Base-by-base conservation (phyloP, 1,284 basidiomycete genomes). In the Fomitopsis pinicola region DNA sequence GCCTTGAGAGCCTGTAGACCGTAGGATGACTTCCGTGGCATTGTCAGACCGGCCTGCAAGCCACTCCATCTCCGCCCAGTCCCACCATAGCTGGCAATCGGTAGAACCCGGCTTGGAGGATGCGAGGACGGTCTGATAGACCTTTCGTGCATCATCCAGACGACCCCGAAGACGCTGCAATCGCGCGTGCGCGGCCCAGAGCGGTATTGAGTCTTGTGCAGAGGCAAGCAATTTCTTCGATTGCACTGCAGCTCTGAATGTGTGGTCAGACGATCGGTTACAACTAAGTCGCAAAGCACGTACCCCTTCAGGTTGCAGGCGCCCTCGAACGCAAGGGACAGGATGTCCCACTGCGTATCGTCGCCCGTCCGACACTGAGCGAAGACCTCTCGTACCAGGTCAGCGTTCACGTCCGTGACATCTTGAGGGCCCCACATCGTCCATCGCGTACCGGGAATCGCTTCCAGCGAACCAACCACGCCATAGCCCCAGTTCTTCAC, bases 11-110 rank as follows among this genome's bases (percentile, higher is more conserved):
- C 79, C 81, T 12, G 78, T 81, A 17, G 85, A 80, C n/a, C 76
- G 80, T 53, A 87, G 69, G 40, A 87, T 76, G 46, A 88, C 77
- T 45, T 79, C 73, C 30, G 85, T 70, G 12, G 86, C 81, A 42
- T 78, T 77, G 44, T 83, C 81, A 19, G 75, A 66, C 38, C 80
- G 69, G 0, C 83, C 82, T 12, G 79, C 75, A n/a, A 92, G 74
- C 89, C 89, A 95, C 73, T 97, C 94, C 83, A 95, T 84, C 71
- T 95, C 90, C 0, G 90, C 91, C 93, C 94, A 97, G 55, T 90
- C 86, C 77, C 89, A 92, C 90, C 92, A 95, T 45, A 97, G 70
- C 63, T 76, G 76, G 19, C 79, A 76, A n/a, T 76, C 79, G 8
- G 70, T 65, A 28, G 74, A 70, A 8, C 68, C 72, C 3, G 72